Evolutionary conservation across 129 eudicot genomes (phyloP).

Genomic region (Scalesia atractyloides): DNA sequence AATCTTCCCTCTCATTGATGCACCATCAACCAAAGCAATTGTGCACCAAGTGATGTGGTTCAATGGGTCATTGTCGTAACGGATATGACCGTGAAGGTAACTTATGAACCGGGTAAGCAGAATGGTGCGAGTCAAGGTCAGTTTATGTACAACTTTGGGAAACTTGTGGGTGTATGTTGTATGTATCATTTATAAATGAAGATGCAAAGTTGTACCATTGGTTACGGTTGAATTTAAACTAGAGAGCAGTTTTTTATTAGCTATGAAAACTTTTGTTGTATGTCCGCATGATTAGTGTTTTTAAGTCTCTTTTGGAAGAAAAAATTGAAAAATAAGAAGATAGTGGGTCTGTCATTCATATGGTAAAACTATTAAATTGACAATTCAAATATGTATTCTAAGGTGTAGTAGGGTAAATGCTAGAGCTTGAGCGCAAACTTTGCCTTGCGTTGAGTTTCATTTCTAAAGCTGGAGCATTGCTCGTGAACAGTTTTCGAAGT

Average conservation of each 20-base stretch:
- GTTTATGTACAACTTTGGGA: constrained; percentile 34
- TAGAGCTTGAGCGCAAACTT: no score
- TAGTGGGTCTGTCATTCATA: neutral
- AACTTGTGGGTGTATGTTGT: constrained; percentile 23
- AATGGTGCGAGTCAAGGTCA: constrained; percentile 26
- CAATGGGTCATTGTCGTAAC: constrained; percentile 15
- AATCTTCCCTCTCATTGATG: neutral
- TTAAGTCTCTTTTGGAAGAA: neutral
- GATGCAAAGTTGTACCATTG: constrained; percentile 36
- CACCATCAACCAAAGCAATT: neutral
- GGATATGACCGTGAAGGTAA: constrained; percentile 11
- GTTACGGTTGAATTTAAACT: constrained; percentile 15
- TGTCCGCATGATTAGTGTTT: neutral
- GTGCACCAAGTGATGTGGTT: constrained; percentile 20
- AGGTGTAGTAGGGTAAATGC: no score
- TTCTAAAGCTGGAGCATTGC: no score
- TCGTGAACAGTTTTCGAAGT: no score
- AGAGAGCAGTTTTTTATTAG: constrained; percentile 16
- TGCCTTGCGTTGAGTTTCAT: no score
- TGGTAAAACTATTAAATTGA: no score
- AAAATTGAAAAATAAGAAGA: neutral
- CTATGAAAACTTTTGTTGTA: neutral
- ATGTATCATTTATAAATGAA: constrained; percentile 34
- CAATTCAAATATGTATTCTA: no score
- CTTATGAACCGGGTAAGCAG: constrained; percentile 16